These are phyloP conservation scores for Termitomyces sp. DNA, from an alignment of 768 basidiomycete species.

Conservation along the genomic window DNA sequence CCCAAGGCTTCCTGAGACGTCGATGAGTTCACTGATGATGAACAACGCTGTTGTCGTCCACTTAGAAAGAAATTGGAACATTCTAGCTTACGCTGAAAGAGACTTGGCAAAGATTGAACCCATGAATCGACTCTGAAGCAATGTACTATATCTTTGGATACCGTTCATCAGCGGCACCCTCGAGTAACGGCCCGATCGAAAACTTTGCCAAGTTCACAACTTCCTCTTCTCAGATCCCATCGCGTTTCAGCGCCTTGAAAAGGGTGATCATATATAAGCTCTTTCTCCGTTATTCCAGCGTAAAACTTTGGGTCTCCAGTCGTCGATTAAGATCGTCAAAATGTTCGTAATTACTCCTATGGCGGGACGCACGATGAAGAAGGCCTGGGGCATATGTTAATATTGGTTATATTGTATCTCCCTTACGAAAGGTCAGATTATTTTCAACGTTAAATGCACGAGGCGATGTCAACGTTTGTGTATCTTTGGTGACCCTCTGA, in stretches of 20 bases:
- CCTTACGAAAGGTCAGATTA: conserved; percentile 2
- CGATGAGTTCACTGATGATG: too few relatives aligned
- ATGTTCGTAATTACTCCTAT: neutral
- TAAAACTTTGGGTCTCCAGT: neutral
- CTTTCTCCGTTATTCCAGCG: neutral
- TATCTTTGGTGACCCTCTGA: neutral
- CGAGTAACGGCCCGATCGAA: neutral
- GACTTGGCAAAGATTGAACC: neutral
- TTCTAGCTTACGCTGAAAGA: neutral
- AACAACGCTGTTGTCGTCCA: neutral
- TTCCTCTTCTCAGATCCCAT: conserved; percentile 2
- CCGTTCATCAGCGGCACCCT: neutral
- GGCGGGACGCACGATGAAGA: neutral
- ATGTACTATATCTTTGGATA: neutral
- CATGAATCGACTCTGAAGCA: neutral
- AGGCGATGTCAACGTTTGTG: neutral
- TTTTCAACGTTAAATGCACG: neutral
- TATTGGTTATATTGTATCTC: neutral
- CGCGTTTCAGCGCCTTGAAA: neutral
- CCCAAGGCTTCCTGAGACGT: neutral
- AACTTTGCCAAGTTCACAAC: neutral
- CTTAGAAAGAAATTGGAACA: too few relatives aligned
- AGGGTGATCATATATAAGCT: conserved; percentile 4
- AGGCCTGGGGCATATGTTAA: neutral
- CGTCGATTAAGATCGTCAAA: neutral